Conservation (phyloP, 495 filamentous ascomycete species). For the Viridothelium virens region DNA sequence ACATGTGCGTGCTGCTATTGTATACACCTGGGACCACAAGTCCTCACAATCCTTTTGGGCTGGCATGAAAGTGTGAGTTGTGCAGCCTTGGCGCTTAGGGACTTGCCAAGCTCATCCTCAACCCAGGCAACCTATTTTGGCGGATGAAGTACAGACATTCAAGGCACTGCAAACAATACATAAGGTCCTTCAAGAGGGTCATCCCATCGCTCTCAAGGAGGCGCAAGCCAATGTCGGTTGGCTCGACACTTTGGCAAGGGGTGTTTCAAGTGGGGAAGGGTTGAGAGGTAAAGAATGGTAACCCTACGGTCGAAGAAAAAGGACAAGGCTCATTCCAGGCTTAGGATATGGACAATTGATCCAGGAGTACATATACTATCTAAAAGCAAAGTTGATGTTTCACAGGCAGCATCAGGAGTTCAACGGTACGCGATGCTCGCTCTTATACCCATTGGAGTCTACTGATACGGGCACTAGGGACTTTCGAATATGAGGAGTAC, state of each 20-base stretch:
- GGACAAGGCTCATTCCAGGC: constrained; percentile 6
- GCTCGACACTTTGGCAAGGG: constrained; percentile 86
- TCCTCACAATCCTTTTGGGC: constrained; percentile 93
- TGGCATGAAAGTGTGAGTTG: constrained; percentile 89
- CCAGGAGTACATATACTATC: constrained; percentile 88
- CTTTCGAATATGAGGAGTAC: constrained; percentile 98
- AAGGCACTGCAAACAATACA: constrained; percentile 57
- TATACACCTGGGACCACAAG: constrained; percentile 99
- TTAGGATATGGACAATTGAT: constrained; percentile 86
- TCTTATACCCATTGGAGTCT: neutral
- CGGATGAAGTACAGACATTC: constrained; percentile 66
- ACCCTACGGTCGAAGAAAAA: neutral
- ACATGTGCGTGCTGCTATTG: constrained; percentile 96
- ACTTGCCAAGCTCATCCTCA: constrained; percentile 5
- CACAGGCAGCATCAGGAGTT: constrained; percentile 96
- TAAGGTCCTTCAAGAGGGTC: constrained; percentile 94
- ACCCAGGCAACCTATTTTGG: constrained; percentile 79
- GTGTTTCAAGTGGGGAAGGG: constrained; percentile 69
- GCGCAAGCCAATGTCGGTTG: constrained; percentile 82
- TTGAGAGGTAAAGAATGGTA: constrained; percentile 53
- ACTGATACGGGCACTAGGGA: constrained; percentile 38
- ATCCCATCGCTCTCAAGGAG: constrained; percentile 77
- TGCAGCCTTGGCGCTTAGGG: neutral
- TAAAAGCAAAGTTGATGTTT: constrained; percentile 86
- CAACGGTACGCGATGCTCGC: constrained; percentile 56